Conservation (phyloP, 441 rosid species). For the Adansonia madagascariensis region DNA sequence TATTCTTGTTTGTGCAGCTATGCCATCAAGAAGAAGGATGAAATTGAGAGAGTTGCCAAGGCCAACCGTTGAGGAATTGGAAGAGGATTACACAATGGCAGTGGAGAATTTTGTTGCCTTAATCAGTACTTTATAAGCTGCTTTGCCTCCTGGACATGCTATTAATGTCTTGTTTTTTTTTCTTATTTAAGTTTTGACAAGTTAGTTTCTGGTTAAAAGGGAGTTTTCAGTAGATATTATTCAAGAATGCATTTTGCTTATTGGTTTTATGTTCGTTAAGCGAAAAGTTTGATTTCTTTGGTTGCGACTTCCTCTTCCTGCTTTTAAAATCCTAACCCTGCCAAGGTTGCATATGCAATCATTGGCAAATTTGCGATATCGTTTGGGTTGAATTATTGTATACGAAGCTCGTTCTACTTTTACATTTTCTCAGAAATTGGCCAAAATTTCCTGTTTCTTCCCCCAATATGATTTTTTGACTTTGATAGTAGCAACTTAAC, state of each 20-base stretch:
- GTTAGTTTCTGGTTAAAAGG: slow-evolving; percentile 3
- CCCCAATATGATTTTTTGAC: too few species aligned
- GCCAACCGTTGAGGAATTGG: slow-evolving; percentile 68
- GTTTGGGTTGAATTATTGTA: too few species aligned
- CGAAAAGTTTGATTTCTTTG: not conserved
- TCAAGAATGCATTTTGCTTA: not conserved
- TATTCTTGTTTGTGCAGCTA: slow-evolving; percentile 44
- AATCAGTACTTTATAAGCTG: slow-evolving; percentile 30
- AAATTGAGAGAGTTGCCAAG: slow-evolving; percentile 89
- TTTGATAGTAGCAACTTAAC: too few species aligned
- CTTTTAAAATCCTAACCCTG: too few species aligned
- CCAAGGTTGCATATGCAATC: too few species aligned
- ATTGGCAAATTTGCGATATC: too few species aligned
- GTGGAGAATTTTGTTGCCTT: slow-evolving; percentile 29
- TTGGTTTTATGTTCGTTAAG: not conserved
- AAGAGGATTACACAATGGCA: slow-evolving; percentile 19
- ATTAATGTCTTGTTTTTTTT: not conserved
- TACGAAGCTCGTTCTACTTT: too few species aligned
- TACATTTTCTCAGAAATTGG: too few species aligned
- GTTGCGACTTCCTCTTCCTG: not conserved
- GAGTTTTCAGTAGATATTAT: slow-evolving; percentile 27
- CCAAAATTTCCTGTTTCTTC: too few species aligned
- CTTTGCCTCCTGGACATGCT: slow-evolving; percentile 3
- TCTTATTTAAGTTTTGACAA: not conserved
- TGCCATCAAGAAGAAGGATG: slow-evolving; percentile 90